Base-by-base conservation (phyloP, 805 yeast genomes). In the Cyberlindnera euphorbiae region DNA sequence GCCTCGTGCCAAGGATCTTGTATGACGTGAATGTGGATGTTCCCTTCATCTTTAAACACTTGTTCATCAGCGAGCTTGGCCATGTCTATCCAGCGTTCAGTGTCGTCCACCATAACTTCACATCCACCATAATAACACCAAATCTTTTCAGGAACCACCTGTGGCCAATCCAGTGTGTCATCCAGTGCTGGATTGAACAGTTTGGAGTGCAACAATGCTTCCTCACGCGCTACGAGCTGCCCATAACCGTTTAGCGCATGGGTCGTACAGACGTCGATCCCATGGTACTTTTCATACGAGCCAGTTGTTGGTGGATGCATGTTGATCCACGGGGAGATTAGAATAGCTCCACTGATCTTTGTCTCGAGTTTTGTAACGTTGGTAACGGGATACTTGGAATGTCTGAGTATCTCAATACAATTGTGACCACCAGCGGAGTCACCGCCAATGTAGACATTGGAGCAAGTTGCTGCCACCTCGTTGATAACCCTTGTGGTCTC, bases 391-490 rank as follows among this genome's bases (percentile, higher is more conserved):
- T 26, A 12, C 8, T 18, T 17, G 8, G 14, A 26, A 17, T 45
- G 47, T 32, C 44, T 37, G 23, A 38, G n/a, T 3, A 52, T 27
- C 2, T 43, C 42, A 10, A 54, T 30, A 2, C 48, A 43, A 17
- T 58, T 38, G 28, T 53, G 52, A 1, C 55, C 62, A 11, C 64
- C 63, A 13, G 56, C 56, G 11, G 62, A 58, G 33, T 59, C 64
- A 13, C 64, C 63, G 13, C 47, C 41, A 5, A 54, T 32, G 12
- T 50, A 35, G 30, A 55, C 32, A 25, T 49, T 37, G 35, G 42
- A 30, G n/a, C 37, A 36, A 5, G 44, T 25, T 14, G 39, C 28
- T 8, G 38, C 23, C 13, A 58, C 36, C 5, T 36, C 37, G 27
- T 46, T 41, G 32, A 47, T 47, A 13, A 45, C 36, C 2, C 38